Base-by-base conservation (phyloP, 179 eudicot species). In the Spergularia azorica region DNA sequence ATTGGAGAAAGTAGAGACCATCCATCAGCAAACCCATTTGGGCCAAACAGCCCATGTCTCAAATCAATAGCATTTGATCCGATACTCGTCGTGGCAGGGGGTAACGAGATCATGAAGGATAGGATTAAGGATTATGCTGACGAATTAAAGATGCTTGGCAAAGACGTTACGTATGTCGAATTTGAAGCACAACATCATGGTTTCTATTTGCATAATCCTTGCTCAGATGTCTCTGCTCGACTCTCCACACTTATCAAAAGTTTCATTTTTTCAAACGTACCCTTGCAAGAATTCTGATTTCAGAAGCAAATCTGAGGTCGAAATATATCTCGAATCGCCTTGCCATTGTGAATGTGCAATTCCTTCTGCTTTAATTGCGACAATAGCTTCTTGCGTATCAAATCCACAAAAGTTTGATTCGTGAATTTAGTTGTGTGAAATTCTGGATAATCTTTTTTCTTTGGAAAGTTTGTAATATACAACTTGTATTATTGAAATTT, bases 171-270 rank as follows among this genome's bases (percentile, higher is more conserved):
- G 5, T 89, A 82, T 26, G 79, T 82, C 3, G 88, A 81, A 63
- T 84, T 85, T 52, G 78, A 89, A 79, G 96, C 87, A 3, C 72
- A 86, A 51, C 61, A 85, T 21, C 96, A 91, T 68, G 93, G 96
- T 0, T 91, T 91, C 65, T 81, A 81, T 52, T 63, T 78, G 4
- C 60, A 85, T 11, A 73, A 84, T 46, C 87, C 89, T 75, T 76
- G 68, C 77, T 87, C 89, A 0, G 14, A 74, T 3, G 83, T 17
- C 20, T 83, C 86, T 1, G 9, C 80, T 15, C 74, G 69, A 73
- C 81, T 88, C 15, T n/a, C 80, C 3, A 66, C 79, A 41, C 72
- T 84, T 11, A 13, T 87, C 26, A 62, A 77, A 36, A 48, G 26
- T 8, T 90, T 90, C 81, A 83, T 90, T 6, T 17, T 26, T 3